A percentile compares a stretch with the other conserved stretches of the same genome.
Evolutionary conservation across 2,329 filamentous ascomycete genomes (phyloP).

Genomic region (Furcasterigmium furcatum): DNA sequence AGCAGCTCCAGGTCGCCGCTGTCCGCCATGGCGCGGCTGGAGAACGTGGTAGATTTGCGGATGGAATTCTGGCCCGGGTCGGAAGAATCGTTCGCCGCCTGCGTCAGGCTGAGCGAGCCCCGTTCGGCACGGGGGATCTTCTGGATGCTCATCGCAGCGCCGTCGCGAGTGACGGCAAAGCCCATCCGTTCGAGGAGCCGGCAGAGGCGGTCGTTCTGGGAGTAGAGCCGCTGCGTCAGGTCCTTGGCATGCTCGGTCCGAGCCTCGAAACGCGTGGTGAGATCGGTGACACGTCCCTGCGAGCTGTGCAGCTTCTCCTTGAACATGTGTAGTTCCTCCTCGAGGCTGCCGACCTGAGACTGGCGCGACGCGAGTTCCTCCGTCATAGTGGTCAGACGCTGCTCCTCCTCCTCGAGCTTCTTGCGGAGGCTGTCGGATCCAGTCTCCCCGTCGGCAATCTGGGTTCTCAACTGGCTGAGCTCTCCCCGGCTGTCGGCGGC

Average conservation of each 20-base stretch:
- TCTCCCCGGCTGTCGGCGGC: constrained; percentile 65
- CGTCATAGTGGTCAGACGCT: constrained; percentile 62
- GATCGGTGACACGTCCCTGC: constrained; percentile 46
- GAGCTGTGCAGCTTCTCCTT: constrained; percentile 60
- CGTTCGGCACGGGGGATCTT: constrained; percentile 63
- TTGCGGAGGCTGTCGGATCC: constrained; percentile 77
- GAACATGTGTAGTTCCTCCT: constrained; percentile 69
- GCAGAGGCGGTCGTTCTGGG: constrained; percentile 79
- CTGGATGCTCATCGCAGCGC: constrained; percentile 71
- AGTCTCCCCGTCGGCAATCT: constrained; percentile 78
- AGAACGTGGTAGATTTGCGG: constrained; percentile 50
- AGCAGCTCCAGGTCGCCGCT: constrained; percentile 69
- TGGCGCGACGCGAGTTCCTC: constrained; percentile 72
- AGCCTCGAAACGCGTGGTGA: constrained; percentile 60
- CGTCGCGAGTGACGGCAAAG: constrained; percentile 74
- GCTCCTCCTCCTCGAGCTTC: constrained; percentile 72
- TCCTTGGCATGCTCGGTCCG: constrained; percentile 76
- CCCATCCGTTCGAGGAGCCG: constrained; percentile 84
- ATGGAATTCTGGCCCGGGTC: constrained; percentile 48
- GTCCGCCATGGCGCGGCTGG: constrained; percentile 53
- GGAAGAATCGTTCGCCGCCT: constrained; percentile 56
- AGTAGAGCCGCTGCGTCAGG: constrained; percentile 77
- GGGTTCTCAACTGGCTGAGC: constrained; percentile 63
- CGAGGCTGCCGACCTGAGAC: constrained; percentile 70
- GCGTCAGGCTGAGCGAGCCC: constrained; percentile 33